A percentile compares a stretch with the other conserved stretches of the same genome.
Evolutionary conservation across 805 yeast species (phyloP).

Genomic region (Spencermartinsiella europaea): DNA sequence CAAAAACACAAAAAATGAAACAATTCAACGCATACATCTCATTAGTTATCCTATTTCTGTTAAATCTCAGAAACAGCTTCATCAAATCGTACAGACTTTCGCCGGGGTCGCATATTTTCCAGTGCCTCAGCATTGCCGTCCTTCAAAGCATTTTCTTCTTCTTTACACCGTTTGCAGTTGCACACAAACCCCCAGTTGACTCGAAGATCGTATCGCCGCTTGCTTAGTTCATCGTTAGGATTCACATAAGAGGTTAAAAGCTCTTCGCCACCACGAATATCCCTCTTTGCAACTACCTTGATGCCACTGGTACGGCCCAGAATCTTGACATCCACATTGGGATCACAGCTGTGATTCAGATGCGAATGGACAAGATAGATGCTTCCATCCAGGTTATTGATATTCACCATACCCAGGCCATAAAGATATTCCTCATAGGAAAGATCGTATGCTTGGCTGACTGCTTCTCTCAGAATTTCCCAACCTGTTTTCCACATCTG

Average conservation of each 20-base stretch:
- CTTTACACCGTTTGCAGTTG: slow-evolving; percentile 58
- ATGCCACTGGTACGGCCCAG: slow-evolving; percentile 49
- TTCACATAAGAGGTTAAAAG: slow-evolving; percentile 65
- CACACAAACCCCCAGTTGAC: slow-evolving; percentile 80
- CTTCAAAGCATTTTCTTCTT: slow-evolving; percentile 41
- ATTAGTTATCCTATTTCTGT: too few species aligned
- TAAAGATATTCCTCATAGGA: slow-evolving; percentile 51
- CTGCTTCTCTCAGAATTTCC: slow-evolving; percentile 44
- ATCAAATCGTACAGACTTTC: slow-evolving; percentile 24
- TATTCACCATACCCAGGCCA: slow-evolving; percentile 66
- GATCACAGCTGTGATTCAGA: slow-evolving; percentile 71
- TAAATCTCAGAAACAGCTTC: slow-evolving; percentile 1
- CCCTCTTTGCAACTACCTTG: slow-evolving; percentile 53
- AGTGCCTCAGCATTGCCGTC: slow-evolving; percentile 3
- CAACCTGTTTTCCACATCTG: slow-evolving; percentile 56
- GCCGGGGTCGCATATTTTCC: slow-evolving; percentile 13
- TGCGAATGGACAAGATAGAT: slow-evolving; percentile 57
- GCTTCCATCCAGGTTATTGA: slow-evolving; percentile 65
- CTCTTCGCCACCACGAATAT: slow-evolving; percentile 61
- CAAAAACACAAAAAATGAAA: too few species aligned
- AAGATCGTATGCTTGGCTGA: slow-evolving; percentile 32
- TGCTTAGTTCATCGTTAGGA: slow-evolving; percentile 54
- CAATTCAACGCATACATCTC: too few species aligned
- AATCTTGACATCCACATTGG: slow-evolving; percentile 50
- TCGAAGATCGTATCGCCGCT: slow-evolving; percentile 60